Conservation (phyloP, 2,329 filamentous ascomycete genomes). For the Elsinoe fawcettii region DNA sequence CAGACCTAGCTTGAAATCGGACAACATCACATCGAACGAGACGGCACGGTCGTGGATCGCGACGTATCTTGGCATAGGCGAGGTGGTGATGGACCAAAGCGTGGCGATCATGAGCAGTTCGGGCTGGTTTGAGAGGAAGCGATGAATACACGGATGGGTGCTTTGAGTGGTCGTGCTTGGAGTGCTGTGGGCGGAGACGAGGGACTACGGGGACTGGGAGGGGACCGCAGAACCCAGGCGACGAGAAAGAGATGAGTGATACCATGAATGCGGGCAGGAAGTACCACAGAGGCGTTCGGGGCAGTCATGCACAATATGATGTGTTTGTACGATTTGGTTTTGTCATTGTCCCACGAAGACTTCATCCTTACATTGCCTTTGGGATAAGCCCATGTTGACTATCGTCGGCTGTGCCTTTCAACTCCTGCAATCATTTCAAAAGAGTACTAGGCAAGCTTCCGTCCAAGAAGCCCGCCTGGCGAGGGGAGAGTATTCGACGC, state of each 20-base stretch:
- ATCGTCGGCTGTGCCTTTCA: too few species aligned
- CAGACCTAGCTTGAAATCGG: slow-evolving; percentile 76
- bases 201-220: background rate
- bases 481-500: too few species aligned
- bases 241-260: background rate
- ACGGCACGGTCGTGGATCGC: slow-evolving; percentile 59
- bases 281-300: background rate
- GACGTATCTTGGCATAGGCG: slow-evolving; percentile 87
- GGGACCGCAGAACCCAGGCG: background rate
- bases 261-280: background rate
- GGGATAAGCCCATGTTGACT: too few species aligned
- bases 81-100: slow-evolving; percentile 97
- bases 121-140: slow-evolving; percentile 82
- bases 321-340: background rate
- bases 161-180: background rate
- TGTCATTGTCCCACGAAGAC: background rate
- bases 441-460: too few species aligned
- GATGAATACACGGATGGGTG: slow-evolving; percentile 44
- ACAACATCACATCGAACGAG: slow-evolving; percentile 64
- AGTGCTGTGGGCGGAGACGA: background rate
- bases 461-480: too few species aligned
- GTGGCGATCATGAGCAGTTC: slow-evolving; percentile 84
- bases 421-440: too few species aligned
- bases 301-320: background rate
- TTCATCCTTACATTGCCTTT: too few species aligned